These are phyloP conservation scores for Areca catechu DNA, from an alignment of 176 grass and related monocot species.

Conservation along the genomic window DNA sequence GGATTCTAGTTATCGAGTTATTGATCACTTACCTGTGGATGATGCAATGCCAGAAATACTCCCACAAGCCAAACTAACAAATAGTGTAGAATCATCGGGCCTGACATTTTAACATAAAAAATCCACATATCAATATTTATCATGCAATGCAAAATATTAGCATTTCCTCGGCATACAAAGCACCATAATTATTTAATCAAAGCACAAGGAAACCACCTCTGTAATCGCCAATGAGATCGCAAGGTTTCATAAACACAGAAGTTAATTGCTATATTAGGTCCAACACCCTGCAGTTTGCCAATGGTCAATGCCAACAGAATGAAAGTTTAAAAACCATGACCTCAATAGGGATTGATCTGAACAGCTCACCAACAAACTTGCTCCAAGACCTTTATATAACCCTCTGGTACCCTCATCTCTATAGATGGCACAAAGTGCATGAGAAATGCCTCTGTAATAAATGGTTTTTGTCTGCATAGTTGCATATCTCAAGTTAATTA, in stretches of 20 bases:
- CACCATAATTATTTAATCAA: too few relatives aligned
- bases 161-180: background rate
- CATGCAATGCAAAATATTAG: background rate
- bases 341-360: background rate
- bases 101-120: constrained; percentile 26
- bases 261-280: constrained; percentile 91
- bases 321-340: constrained; percentile 1
- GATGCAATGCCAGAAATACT: constrained; percentile 94
- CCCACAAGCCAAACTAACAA: constrained; percentile 83
- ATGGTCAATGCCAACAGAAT: constrained; percentile 1
- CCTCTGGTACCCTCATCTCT: constrained; percentile 83
- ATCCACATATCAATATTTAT: constrained; percentile 8
- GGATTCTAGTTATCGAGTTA: background rate
- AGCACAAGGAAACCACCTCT: constrained; percentile 38
- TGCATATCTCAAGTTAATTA: constrained; percentile 3
- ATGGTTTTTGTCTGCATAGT: constrained; percentile 74
- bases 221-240: constrained; percentile 63
- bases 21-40: constrained; percentile 57
- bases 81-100: constrained; percentile 61
- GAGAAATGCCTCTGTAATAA: constrained; percentile 94
- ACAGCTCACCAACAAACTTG: constrained; percentile 62
- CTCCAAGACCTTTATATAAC: constrained; percentile 95
- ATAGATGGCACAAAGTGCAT: constrained; percentile 72
- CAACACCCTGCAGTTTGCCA: constrained; percentile 49
- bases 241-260: constrained; percentile 91